Evolutionary conservation across 2,329 filamentous ascomycete species (phyloP).

Genomic region (Trichoderma sp.): DNA sequence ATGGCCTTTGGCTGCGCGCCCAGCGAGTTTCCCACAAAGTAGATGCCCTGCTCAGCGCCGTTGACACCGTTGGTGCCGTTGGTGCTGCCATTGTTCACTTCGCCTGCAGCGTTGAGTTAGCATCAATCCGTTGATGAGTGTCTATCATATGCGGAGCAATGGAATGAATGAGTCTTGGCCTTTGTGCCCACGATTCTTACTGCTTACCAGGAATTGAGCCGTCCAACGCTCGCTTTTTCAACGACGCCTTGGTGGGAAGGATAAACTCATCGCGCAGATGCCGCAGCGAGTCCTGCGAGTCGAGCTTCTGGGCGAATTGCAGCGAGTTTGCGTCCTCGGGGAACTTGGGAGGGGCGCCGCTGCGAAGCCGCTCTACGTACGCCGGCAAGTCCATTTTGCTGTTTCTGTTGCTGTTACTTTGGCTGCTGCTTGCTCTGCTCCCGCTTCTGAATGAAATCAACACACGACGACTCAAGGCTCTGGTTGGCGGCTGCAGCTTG

Average conservation of each 20-base stretch:
- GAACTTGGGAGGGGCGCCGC: constrained; percentile 43
- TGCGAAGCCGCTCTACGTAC: constrained; percentile 40
- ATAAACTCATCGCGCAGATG: constrained; percentile 68
- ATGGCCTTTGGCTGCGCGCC: constrained; percentile 75
- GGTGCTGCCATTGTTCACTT: neutral
- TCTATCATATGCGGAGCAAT: neutral
- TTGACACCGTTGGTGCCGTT: constrained; percentile 29
- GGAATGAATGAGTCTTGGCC: neutral
- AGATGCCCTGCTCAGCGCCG: constrained; percentile 50
- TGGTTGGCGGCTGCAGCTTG: neutral
- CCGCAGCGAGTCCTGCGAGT: constrained; percentile 58
- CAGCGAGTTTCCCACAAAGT: constrained; percentile 87
- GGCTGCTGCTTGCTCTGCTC: neutral
- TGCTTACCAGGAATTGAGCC: constrained; percentile 41
- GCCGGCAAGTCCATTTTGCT: constrained; percentile 38
- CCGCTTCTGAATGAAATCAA: neutral
- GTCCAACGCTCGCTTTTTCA: constrained; percentile 60
- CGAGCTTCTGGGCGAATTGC: constrained; percentile 51
- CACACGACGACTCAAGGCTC: neutral
- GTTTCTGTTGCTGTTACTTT: neutral
- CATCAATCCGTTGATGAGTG: neutral
- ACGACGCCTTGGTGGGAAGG: constrained; percentile 69
- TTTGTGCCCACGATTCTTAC: neutral
- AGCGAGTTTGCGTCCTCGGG: constrained; percentile 45
- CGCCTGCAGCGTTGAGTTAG: neutral